Evolutionary conservation across 192 early-diverging fungal species (phyloP).

Genomic region (Coemansia asiatica): DNA sequence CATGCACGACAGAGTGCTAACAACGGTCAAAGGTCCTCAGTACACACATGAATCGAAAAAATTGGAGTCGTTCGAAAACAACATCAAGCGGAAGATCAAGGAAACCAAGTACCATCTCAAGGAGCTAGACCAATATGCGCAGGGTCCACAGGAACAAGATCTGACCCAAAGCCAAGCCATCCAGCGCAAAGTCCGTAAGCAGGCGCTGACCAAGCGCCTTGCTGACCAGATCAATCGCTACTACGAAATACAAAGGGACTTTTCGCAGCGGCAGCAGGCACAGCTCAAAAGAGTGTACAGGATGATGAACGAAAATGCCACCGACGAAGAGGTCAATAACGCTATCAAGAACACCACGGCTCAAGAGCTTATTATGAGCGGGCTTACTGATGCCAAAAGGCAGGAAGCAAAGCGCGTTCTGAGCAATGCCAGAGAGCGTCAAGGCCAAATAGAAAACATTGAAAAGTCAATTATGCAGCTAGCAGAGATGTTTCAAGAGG

Average conservation of each 20-base stretch:
- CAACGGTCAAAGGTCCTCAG: neutral
- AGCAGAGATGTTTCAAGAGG: conserved; percentile 18
- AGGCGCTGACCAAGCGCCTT: conserved; percentile 6
- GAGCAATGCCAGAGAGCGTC: conserved; percentile 18
- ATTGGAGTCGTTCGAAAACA: conserved; percentile 14
- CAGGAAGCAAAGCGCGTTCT: conserved; percentile 20
- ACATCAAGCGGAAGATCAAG: conserved; percentile 18
- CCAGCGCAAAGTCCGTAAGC: conserved; percentile 17
- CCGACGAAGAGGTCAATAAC: conserved; percentile 14
- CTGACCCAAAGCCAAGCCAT: conserved; percentile 22
- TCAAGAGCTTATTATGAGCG: no score
- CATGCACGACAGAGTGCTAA: conserved; percentile 3
- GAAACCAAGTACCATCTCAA: conserved; percentile 21
- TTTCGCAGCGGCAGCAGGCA: neutral
- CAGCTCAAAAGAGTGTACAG: conserved; percentile 16
- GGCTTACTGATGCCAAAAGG: no score
- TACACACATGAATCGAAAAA: neutral
- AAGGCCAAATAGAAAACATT: conserved; percentile 21
- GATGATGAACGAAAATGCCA: conserved; percentile 15
- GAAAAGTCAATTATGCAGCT: conserved; percentile 29
- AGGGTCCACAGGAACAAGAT: conserved; percentile 17
- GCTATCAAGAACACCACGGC: conserved; percentile 17
- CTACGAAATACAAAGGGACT: conserved; percentile 10
- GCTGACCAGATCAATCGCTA: conserved; percentile 11
- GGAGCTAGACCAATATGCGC: conserved; percentile 12